Percentiles rank a stretch among this genome's conserved stretches.
These are phyloP conservation scores for Wickerhamiella lipophila DNA, from an alignment of 805 yeast species.

Conservation along the genomic window DNA sequence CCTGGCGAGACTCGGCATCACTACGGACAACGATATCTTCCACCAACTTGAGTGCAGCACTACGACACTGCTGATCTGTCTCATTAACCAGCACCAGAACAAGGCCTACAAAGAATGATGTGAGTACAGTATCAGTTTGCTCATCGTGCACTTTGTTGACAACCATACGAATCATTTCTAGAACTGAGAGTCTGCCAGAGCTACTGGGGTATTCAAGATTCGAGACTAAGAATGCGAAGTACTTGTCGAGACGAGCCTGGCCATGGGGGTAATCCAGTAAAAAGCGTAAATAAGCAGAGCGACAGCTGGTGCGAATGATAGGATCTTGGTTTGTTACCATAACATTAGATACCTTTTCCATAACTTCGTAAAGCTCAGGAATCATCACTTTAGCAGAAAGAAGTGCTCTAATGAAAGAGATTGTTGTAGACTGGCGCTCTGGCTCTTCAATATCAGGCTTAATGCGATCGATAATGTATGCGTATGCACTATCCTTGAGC, in stretches of 20 bases:
- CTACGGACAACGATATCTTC: slow-evolving; percentile 25
- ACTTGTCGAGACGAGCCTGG: slow-evolving; percentile 66
- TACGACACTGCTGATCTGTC: slow-evolving; percentile 65
- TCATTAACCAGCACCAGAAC: slow-evolving; percentile 70
- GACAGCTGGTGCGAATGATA: slow-evolving; percentile 70
- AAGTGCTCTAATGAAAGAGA: slow-evolving; percentile 69
- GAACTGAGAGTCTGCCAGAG: slow-evolving; percentile 75
- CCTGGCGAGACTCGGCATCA: neutral
- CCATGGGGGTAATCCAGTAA: slow-evolving; percentile 94
- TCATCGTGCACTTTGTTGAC: slow-evolving; percentile 43
- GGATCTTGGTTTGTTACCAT: slow-evolving; percentile 83
- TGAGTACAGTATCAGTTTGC: slow-evolving; percentile 36
- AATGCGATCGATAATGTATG: slow-evolving; percentile 57
- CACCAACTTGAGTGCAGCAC: slow-evolving; percentile 60
- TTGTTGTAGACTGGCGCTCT: slow-evolving; percentile 74
- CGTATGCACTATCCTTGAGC: slow-evolving; percentile 57
- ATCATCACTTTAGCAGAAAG: slow-evolving; percentile 58
- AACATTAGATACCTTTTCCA: slow-evolving; percentile 66
- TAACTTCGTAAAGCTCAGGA: slow-evolving; percentile 81
- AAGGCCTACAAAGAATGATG: slow-evolving; percentile 73
- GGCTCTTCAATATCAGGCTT: slow-evolving; percentile 88
- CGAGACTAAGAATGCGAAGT: slow-evolving; percentile 63
- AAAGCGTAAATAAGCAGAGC: slow-evolving; percentile 72
- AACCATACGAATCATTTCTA: slow-evolving; percentile 70
- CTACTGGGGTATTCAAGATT: slow-evolving; percentile 77